Evolutionary conservation across 2,329 filamentous ascomycete species (phyloP).

Genomic region (Talaromyces atroroseus): DNA sequence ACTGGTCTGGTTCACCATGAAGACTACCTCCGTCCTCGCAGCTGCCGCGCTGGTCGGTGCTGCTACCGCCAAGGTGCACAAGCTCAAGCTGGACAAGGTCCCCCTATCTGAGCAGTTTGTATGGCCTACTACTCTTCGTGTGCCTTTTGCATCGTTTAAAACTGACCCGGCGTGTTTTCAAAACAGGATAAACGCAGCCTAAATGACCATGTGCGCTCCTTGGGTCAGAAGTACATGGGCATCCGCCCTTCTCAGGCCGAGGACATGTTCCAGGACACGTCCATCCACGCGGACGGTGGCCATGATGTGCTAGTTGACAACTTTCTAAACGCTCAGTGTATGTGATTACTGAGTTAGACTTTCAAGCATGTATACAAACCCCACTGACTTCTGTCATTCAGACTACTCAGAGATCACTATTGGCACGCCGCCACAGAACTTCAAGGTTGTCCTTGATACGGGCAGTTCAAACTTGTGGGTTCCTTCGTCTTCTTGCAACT

Average conservation of each 20-base stretch:
- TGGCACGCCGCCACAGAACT: conserved; percentile 84
- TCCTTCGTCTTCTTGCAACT: conserved; percentile 80
- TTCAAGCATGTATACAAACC: background rate
- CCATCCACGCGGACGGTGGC: conserved; percentile 58
- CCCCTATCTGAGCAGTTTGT: conserved; percentile 89
- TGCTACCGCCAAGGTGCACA: conserved; percentile 81
- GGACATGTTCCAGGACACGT: conserved; percentile 73
- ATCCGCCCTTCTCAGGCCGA: conserved; percentile 62
- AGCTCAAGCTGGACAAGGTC: conserved; percentile 97
- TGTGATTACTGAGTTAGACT: conserved; percentile 31
- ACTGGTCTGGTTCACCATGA: conserved; percentile 56
- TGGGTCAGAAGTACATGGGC: conserved; percentile 97
- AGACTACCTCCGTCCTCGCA: conserved; percentile 73
- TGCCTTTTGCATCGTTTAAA: background rate
- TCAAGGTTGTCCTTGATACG: conserved; percentile 98
- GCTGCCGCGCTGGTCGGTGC: conserved; percentile 74
- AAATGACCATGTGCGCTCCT: conserved; percentile 70
- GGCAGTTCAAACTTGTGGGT: conserved; percentile 99
- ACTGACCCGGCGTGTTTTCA: conserved; percentile 12
- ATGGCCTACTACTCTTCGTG: conserved; percentile 36
- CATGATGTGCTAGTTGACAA: conserved; percentile 90
- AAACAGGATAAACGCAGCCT: conserved; percentile 69
- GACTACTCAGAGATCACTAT: conserved; percentile 97
- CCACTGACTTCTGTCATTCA: conserved; percentile 30
- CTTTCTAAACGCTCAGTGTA: conserved; percentile 99